These are phyloP conservation scores for Arthromyces matolae DNA, from an alignment of 768 basidiomycete genomes.

Conservation along the genomic window DNA sequence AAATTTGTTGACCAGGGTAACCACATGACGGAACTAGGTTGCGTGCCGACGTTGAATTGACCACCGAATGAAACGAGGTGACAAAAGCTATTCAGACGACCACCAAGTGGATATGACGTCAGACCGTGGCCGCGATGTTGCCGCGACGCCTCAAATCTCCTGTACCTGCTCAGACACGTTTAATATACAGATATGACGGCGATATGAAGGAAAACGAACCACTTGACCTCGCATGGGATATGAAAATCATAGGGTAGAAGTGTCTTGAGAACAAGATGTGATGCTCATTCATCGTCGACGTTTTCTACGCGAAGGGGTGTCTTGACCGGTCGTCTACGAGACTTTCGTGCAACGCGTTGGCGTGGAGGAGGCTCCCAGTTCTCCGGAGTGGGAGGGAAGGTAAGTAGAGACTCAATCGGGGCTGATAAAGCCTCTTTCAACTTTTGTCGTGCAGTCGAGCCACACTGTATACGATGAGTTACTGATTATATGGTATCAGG, in stretches of 20 bases:
- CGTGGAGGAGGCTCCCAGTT: background rate
- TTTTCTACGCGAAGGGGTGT: slow-evolving; percentile 1
- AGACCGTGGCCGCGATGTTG: too few relatives aligned
- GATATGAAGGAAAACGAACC: background rate
- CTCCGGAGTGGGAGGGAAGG: slow-evolving; percentile 3
- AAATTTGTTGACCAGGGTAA: too few relatives aligned
- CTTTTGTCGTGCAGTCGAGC: slow-evolving; percentile 10
- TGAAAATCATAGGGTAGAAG: background rate
- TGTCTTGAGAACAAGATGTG: too few relatives aligned
- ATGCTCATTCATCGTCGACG: too few relatives aligned
- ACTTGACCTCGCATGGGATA: too few relatives aligned
- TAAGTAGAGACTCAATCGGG: slow-evolving; percentile 7
- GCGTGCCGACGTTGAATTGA: too few relatives aligned
- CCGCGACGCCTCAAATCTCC: too few relatives aligned
- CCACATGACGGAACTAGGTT: too few relatives aligned
- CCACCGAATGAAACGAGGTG: too few relatives aligned
- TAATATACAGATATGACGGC: background rate
- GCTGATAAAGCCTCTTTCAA: slow-evolving; percentile 5
- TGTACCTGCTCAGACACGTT: background rate
- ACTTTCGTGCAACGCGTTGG: background rate
- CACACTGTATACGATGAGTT: slow-evolving; percentile 8
- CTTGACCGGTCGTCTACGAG: background rate
- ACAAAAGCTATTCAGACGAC: too few relatives aligned
- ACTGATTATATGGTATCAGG: slow-evolving; percentile 11
- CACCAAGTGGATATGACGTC: too few relatives aligned